Base-by-base conservation (phyloP, 805 yeast species). In the Ogataea salicorniae region DNA sequence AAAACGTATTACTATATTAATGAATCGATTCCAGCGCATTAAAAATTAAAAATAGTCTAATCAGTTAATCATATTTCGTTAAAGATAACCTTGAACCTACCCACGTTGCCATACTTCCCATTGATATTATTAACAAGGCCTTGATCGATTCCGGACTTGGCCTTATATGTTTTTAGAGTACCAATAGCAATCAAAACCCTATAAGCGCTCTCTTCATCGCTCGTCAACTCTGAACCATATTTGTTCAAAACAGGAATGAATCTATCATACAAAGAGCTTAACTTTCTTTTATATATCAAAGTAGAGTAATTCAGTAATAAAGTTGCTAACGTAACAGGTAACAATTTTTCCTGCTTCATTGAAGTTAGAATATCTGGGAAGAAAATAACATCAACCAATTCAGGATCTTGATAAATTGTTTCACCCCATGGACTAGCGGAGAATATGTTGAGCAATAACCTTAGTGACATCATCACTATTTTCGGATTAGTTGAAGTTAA, bases 151-250 rank as follows among this genome's bases (percentile, higher is more conserved):
- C 23, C 51, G 2, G 39, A 15, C 2, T 31, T 37, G 15, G 50
- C 44, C 33, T 45, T 50, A 40, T 44, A 45, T 5, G 64, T 61
- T 17, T 75, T 57, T 35, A 81, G 52, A 41, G 87, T 86, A 3
- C 94, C 95, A 48, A 72, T 74, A 0, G 85, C 81, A 23, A 87
- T 71, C 11, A 75, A 52, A 20, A 81, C 54, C 58, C 96, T 73
- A 62, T 87, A 87, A 0, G 81, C 78, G 2, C 90, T 79, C 63
- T 87, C 96, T 37, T 80, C 75, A 36, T 76, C 76, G 1, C 66
- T 56, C 3, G 54, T 16, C 9, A 60, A 26, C 1, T 42, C 45
- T 5, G 53, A 41, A 15, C 52, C 53, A 16, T 51, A 48, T n/a
- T 39, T 46, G 40, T 57, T 55, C 16, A 59, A 35, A 8, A 45